phyloP scores from a whole-genome alignment of 495 filamentous ascomycete species.

The Amphirosellinia nigrospora region DNA sequence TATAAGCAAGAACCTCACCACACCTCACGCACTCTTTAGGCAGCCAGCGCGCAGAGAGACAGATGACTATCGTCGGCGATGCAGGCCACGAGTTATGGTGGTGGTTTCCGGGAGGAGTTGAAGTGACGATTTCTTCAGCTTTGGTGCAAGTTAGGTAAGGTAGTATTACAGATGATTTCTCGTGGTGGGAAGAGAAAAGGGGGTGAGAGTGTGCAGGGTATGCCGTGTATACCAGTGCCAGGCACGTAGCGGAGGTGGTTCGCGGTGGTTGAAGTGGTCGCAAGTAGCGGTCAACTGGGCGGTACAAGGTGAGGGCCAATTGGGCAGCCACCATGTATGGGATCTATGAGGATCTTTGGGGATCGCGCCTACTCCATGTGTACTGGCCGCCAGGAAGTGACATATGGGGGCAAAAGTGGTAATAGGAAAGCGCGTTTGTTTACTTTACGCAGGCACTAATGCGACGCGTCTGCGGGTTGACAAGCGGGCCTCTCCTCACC shows the following conservation, averaged over 20 bases:
- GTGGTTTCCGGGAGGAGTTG: neutral
- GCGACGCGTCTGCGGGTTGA: slow-evolving; percentile 26
- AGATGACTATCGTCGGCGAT: slow-evolving; percentile 20
- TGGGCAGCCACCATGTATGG: slow-evolving; percentile 14
- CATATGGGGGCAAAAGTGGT: slow-evolving; percentile 22
- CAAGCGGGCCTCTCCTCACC: slow-evolving; percentile 16
- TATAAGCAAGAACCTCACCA: slow-evolving; percentile 7
- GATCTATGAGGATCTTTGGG: slow-evolving; percentile 13
- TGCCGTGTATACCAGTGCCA: neutral
- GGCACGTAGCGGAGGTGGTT: slow-evolving; percentile 3
- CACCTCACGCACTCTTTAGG: slow-evolving; percentile 14
- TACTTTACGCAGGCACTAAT: slow-evolving; percentile 23
- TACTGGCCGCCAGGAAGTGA: slow-evolving; percentile 23
- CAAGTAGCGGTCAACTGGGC: slow-evolving; percentile 29
- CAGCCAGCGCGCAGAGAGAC: slow-evolving; percentile 21
- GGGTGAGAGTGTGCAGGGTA: slow-evolving; percentile 21
- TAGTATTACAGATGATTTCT: slow-evolving; percentile 18
- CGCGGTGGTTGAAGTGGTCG: neutral
- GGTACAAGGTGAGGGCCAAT: slow-evolving; percentile 22
- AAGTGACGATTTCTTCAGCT: slow-evolving; percentile 18
- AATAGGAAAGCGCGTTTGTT: slow-evolving; percentile 27
- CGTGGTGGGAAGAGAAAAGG: slow-evolving; percentile 13
- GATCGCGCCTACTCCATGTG: slow-evolving; percentile 16
- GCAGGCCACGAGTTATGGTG: slow-evolving; percentile 1
- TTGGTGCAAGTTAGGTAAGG: slow-evolving; percentile 22